These are phyloP conservation scores for Phaseolus coccineus DNA, from an alignment of 331 rosid species.

Conservation along the genomic window DNA sequence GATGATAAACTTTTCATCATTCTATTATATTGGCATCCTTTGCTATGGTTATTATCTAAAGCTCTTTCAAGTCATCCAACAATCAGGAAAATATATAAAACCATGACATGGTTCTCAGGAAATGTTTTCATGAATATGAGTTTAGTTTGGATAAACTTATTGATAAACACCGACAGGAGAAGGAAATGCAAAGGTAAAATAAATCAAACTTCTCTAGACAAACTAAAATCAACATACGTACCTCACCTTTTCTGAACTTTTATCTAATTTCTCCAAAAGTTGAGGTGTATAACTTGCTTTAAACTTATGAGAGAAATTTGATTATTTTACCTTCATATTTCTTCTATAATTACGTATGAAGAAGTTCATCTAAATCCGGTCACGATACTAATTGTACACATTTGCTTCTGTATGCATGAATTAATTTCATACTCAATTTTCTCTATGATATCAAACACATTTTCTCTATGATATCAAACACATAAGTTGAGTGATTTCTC, in stretches of 20 bases:
- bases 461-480: slow-evolving; percentile 29
- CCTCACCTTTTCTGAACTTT: background rate
- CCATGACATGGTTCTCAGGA: background rate
- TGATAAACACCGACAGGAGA: background rate
- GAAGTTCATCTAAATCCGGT: background rate
- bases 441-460: slow-evolving; percentile 21
- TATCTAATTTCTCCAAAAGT: background rate
- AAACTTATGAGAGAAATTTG: background rate
- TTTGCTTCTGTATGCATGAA: slow-evolving; percentile 6
- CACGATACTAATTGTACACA: background rate
- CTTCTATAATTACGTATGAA: background rate
- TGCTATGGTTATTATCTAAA: slow-evolving; percentile 9
- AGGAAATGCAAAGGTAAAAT: background rate
- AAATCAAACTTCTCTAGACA: background rate
- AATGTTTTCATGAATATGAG: slow-evolving; percentile 15
- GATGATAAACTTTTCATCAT: slow-evolving; percentile 16
- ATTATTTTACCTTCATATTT: background rate
- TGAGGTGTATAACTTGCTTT: background rate
- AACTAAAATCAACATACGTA: background rate
- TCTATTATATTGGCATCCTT: background rate
- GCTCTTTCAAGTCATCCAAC: background rate
- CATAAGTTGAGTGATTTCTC: slow-evolving; percentile 25
- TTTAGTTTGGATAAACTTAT: background rate
- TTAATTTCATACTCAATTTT: background rate
- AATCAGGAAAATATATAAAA: slow-evolving; percentile 23